Percentiles rank a stretch among this genome's conserved stretches.
Conservation (phyloP, 2,329 filamentous ascomycete genomes). For the Aspergillus glaucus region DNA sequence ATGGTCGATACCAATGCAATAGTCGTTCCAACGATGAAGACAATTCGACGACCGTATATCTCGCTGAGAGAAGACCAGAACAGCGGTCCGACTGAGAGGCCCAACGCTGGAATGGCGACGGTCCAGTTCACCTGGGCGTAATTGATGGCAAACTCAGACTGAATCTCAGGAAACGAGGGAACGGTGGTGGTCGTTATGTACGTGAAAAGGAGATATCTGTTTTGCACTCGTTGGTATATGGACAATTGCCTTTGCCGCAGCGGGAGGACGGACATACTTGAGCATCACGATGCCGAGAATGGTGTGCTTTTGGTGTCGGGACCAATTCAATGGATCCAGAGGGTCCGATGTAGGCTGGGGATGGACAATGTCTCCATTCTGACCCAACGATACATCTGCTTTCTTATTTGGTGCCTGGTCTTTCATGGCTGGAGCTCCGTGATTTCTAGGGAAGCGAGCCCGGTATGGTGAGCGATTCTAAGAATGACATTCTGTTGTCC, state of each 20-base stretch:
- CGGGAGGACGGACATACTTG: constrained; percentile 32
- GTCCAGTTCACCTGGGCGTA: constrained; percentile 51
- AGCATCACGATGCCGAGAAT: constrained; percentile 50
- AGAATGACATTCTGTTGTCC: not conserved
- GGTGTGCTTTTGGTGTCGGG: constrained; percentile 40
- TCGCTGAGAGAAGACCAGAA: constrained; percentile 47
- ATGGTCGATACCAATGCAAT: constrained; percentile 40
- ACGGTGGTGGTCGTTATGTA: constrained; percentile 54
- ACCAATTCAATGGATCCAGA: constrained; percentile 53
- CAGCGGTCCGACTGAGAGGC: constrained; percentile 47
- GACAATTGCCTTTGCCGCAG: not conserved
- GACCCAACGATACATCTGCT: constrained; percentile 1
- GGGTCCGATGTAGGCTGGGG: constrained; percentile 41
- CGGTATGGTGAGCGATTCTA: not conserved
- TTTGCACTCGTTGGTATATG: not conserved
- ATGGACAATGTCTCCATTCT: constrained; percentile 28
- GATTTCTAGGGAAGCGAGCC: not conserved
- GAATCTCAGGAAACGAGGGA: constrained; percentile 47
- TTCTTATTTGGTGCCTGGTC: not conserved
- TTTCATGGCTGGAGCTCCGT: not conserved
- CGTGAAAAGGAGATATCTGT: constrained; percentile 52
- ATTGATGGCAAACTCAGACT: constrained; percentile 41
- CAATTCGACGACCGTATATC: constrained; percentile 47
- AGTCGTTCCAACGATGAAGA: constrained; percentile 43
- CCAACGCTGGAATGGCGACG: constrained; percentile 48